Percentiles rank a stretch among this genome's conserved stretches.
phyloP scores from a whole-genome alignment of 805 yeast species.

The Zygosaccharomyces kombuchaensis region DNA sequence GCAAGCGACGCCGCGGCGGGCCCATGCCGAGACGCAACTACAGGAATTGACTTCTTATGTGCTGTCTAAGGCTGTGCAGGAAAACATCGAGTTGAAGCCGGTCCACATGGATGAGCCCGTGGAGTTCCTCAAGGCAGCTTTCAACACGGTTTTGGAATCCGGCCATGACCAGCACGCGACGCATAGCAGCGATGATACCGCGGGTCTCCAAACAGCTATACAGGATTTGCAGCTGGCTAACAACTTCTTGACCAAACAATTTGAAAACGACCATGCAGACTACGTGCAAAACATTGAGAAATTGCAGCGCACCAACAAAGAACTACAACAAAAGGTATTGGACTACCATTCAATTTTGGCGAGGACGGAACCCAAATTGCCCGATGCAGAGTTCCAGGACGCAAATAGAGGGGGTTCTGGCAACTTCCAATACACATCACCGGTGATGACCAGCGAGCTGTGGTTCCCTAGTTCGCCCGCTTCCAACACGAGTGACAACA shows the following conservation, averaged over 20 bases:
- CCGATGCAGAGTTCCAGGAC: slow-evolving; percentile 22
- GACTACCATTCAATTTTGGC: slow-evolving; percentile 38
- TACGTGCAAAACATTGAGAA: slow-evolving; percentile 51
- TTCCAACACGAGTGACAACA: slow-evolving; percentile 16
- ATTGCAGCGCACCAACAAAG: slow-evolving; percentile 46
- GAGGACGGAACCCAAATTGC: slow-evolving; percentile 35
- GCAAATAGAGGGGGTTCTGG: slow-evolving; percentile 36
- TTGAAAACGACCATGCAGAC: slow-evolving; percentile 58
- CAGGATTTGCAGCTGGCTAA: slow-evolving; percentile 69
- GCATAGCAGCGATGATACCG: slow-evolving; percentile 6
- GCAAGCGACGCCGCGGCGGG: neutral
- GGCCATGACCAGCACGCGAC: neutral
- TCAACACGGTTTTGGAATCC: slow-evolving; percentile 23
- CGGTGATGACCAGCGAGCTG: slow-evolving; percentile 19
- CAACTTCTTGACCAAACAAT: slow-evolving; percentile 62
- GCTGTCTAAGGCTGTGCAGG: slow-evolving; percentile 28
- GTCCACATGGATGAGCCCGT: slow-evolving; percentile 21
- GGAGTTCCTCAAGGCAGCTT: slow-evolving; percentile 29
- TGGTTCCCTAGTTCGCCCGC: slow-evolving; percentile 16
- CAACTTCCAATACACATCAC: slow-evolving; percentile 40
- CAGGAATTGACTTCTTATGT: slow-evolving; percentile 33
- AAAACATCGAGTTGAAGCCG: slow-evolving; percentile 28
- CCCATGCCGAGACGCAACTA: slow-evolving; percentile 8
- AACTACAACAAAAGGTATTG: slow-evolving; percentile 49
- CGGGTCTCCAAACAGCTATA: slow-evolving; percentile 51